Evolutionary conservation across 495 filamentous ascomycete genomes (phyloP), one percentile per base, ranked within the genome.

Genomic region (Aspergillus bertholletiae): DNA sequence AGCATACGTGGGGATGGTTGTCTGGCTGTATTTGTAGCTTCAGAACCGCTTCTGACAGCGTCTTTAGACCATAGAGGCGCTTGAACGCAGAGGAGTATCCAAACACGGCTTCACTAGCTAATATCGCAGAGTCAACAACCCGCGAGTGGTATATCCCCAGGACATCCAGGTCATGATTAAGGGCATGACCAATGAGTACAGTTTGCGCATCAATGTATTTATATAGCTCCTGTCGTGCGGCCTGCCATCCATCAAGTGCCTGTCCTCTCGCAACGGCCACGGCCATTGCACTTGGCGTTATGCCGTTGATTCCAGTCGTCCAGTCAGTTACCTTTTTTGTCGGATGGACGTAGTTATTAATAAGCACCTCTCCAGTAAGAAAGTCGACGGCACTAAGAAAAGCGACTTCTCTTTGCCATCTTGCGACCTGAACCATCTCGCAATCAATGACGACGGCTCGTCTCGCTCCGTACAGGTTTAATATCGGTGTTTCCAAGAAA

Each of bases 141-240:
- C 59, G 60, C 0, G 57, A 45, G 49, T 78, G 78, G 21, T 72
- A 58, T 26, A 80, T 70, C 8, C 75, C 66, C 23, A 81, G 60
- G 3, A 71, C 71, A 17, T 70, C 58, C 1, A 80, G 64, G 49
- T 79, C 76, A 32, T 69, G 58, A 6, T 77, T 58, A 22, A 81
- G 55, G 13, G 73, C 58, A 43, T 80, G 73, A 12, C 77, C 78
- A 20, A 80, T 58, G 0, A 81, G 62, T 15, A 81, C 63, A 7
- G 78, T 80, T 34, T 75, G 55, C 0, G 52, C 53, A 51, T 77
- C 70, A 13, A 76, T 64, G 56, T 66, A 68, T 0, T 49, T 20
- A 67, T 68, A 79, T 7, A 81, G 53, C 11, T 61, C 66, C 7
- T 60, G 34, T 24, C 76, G 70, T 11, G 74, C 78, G 1, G 55